Evolutionary conservation across 768 basidiomycete species (phyloP), one percentile per base, ranked within the genome.

Genomic region (Boletus sp.): DNA sequence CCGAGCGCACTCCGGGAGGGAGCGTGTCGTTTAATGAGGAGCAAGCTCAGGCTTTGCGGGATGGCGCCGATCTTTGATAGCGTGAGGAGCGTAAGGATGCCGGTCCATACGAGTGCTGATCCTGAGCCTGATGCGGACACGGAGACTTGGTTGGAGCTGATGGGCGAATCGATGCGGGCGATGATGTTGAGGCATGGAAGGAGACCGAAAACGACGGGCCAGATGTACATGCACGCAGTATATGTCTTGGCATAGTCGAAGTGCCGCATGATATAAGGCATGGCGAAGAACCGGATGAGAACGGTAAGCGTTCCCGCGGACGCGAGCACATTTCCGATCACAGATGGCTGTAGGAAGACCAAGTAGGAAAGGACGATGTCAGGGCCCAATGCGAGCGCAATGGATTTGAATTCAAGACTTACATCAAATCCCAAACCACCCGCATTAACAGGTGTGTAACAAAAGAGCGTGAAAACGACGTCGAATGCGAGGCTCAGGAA

Each of bases 341-440:
- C 69, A 20, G 79, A 74, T 7, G 80, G 75, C 82, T 86, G 59
- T 28, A 28, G 11, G 6, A 14, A 14, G 44, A 15, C n/a, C n/a
- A n/a, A 7, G 8, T 12, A 28, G 28, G 15, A 24, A 24, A 44
- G 24, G 24, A 29, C 41, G 18, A 4, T 1, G 20, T 45, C 28
- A 41, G 30, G 7, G 20, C 24, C 28, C 24, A 7, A 7, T 24
- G 24, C 7, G 14, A 46, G 15, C 24, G 7, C n/a, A n/a, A n/a
- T n/a, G n/a, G n/a, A n/a, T n/a, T n/a, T n/a, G n/a, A n/a, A n/a
- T 14, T 78, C 61, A 60, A 51, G 5, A 18, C 62, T 55, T n/a
- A 85, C 86, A 30, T 79, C 74, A 54, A 86, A 81, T 5, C 75
- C 75, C 7, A 88, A 72, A 5, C 86, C 86, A 5, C 86, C 86